Conservation (phyloP, 441 rosid genomes). For the Croton setiger region DNA sequence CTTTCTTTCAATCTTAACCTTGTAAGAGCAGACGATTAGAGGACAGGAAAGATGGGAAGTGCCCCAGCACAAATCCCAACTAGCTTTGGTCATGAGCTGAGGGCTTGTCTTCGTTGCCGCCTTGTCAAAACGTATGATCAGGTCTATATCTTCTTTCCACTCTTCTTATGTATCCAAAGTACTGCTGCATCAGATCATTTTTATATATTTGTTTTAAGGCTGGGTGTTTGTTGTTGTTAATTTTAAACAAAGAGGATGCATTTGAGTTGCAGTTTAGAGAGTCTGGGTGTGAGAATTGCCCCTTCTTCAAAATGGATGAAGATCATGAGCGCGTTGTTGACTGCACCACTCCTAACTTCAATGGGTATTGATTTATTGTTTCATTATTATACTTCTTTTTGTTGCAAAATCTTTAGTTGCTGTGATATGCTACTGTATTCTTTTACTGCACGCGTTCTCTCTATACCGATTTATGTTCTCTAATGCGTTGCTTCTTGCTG, state of each 20-base stretch:
- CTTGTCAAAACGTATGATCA: conserved; percentile 97
- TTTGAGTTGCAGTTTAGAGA: conserved; percentile 67
- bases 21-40: background rate
- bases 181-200: background rate
- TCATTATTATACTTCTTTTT: background rate
- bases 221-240: background rate
- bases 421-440: background rate
- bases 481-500: background rate
- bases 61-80: conserved; percentile 94
- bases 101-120: conserved; percentile 95
- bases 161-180: background rate
- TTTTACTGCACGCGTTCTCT: background rate
- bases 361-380: conserved; percentile 45
- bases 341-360: conserved; percentile 89
- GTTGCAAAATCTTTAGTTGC: background rate
- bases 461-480: no score
- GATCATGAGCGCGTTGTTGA: conserved; percentile 86
- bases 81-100: conserved; percentile 94
- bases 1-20: background rate
- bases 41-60: conserved; percentile 40
- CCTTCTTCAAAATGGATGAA: conserved; percentile 90
- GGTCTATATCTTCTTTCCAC: conserved; percentile 32
- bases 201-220: background rate
- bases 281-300: conserved; percentile 88
- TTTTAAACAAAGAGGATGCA: background rate